Evolutionary conservation across 2,329 filamentous ascomycete species (phyloP).

Genomic region (Botryosphaeria dothidea): DNA sequence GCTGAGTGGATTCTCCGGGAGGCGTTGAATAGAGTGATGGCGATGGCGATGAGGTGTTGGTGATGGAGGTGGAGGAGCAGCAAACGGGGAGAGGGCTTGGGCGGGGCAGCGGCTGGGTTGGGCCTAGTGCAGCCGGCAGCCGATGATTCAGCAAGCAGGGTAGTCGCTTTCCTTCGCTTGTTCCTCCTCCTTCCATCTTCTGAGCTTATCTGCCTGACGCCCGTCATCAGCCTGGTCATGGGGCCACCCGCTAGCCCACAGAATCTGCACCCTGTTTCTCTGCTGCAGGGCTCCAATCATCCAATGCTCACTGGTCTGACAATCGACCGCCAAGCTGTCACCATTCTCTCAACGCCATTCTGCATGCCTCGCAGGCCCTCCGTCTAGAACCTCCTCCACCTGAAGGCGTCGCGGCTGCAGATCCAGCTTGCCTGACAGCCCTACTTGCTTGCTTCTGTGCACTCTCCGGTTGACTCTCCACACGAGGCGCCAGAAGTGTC

Average conservation of each 20-base stretch:
- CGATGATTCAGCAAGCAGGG: neutral
- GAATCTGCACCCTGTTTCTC: neutral
- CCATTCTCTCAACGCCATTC: neutral
- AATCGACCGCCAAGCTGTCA: neutral
- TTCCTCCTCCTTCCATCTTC: neutral
- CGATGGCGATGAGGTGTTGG: neutral
- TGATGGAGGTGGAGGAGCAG: neutral
- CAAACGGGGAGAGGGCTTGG: neutral
- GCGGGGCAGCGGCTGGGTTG: neutral
- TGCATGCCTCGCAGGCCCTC: neutral
- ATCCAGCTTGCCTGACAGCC: neutral
- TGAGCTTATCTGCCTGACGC: slow-evolving; percentile 13
- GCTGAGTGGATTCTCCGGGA: neutral
- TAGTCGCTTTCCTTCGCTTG: neutral
- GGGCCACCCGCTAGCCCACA: neutral
- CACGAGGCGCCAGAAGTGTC: neutral
- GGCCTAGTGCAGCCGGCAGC: neutral
- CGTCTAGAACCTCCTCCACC: neutral
- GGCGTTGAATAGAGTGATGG: neutral
- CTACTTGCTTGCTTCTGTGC: neutral
- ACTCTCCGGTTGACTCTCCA: neutral
- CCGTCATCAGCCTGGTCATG: slow-evolving; percentile 6
- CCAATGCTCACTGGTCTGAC: neutral
- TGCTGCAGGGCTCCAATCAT: neutral
- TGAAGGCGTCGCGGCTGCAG: neutral